Base-by-base conservation (phyloP, 805 yeast species). In the Candida rishiriensis region DNA sequence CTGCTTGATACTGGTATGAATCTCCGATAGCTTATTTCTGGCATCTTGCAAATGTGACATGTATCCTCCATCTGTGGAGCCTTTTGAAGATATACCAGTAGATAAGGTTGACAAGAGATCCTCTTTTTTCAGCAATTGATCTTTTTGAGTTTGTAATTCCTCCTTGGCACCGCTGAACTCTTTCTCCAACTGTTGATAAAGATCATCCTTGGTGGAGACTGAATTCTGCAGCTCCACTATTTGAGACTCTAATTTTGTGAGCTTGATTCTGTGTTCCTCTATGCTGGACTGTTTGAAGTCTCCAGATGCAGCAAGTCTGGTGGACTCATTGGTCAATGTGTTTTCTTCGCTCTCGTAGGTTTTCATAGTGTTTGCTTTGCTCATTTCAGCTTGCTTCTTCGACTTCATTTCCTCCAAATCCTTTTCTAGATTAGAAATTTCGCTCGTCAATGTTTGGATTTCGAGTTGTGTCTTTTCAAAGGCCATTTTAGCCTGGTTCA, bases 71-170 rank as follows among this genome's bases (percentile, higher is more conserved):
- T 82, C 84, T 0, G 82, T 69, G 0, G 81, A 73, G 43, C 95
- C 96, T 47, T 78, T 81, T 0, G 95, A 78, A 0, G 96, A 85
- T n/a, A 90, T 81, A 55, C 97, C 97, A 0, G 96, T 88, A 0
- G 89, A 81, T 34, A 90, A 70, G 0, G 95, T 83, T 0, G 93
- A 85, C 10, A 88, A 65, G 10, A 90, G 70, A 49, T 90, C 97
- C 54, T 87, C 91, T 53, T 85, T 87, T 47, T 70, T 73, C 30
- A 70, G 68, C 38, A 75, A 70, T 12, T 71, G 70, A 5, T 66
- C 69, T 48, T 79, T 81, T 43, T 79, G 51, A 1, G 59, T 56
- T 2, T 63, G 67, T 17, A 85, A 65, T n/a, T 65, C 57, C 1
- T 55, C 59, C 39, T 78, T 79, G 10, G 78, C 61, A 0, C 54